phyloP scores from a whole-genome alignment of 805 yeast species.

The Lipomyces chichibuensis region DNA sequence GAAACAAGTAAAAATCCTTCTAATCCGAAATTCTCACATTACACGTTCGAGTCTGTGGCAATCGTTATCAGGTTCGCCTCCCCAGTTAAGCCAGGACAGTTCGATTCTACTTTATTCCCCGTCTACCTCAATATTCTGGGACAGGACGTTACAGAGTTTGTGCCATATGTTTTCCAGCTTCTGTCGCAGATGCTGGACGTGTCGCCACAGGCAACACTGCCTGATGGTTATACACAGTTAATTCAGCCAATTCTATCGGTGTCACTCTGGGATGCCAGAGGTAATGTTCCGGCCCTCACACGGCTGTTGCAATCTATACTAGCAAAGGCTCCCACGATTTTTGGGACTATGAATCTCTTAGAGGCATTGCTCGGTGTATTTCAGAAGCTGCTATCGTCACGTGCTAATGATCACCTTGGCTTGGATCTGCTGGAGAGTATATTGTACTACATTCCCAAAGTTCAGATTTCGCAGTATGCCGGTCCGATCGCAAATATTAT shows the following conservation, averaged over 20 bases:
- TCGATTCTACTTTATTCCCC: conserved; percentile 64
- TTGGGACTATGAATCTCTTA: conserved; percentile 51
- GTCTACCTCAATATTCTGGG: conserved; percentile 67
- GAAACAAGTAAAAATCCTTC: conserved; percentile 87
- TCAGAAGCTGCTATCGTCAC: conserved; percentile 87
- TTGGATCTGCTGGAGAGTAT: conserved; percentile 81
- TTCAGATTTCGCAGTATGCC: conserved; percentile 55
- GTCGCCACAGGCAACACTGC: conserved; percentile 57
- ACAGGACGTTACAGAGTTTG: conserved; percentile 89
- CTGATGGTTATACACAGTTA: conserved; percentile 65
- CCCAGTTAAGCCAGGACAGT: conserved; percentile 44
- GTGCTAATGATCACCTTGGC: conserved; percentile 76
- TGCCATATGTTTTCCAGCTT: conserved; percentile 91
- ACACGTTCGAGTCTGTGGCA: conserved; percentile 84
- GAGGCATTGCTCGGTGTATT: conserved; percentile 93
- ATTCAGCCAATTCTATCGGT: conserved; percentile 86
- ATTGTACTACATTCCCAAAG: conserved; percentile 58
- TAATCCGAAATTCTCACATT: conserved; percentile 91
- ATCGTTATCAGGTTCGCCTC: conserved; percentile 62
- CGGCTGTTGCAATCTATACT: conserved; percentile 73
- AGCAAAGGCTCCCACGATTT: conserved; percentile 48
- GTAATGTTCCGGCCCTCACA: conserved; percentile 91
- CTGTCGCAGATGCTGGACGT: conserved; percentile 74
- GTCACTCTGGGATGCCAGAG: conserved; percentile 88
- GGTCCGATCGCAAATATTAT: conserved; percentile 76